These are phyloP conservation scores for Cladosporium sp. DNA, from an alignment of 2,329 filamentous ascomycete genomes.

Conservation along the genomic window DNA sequence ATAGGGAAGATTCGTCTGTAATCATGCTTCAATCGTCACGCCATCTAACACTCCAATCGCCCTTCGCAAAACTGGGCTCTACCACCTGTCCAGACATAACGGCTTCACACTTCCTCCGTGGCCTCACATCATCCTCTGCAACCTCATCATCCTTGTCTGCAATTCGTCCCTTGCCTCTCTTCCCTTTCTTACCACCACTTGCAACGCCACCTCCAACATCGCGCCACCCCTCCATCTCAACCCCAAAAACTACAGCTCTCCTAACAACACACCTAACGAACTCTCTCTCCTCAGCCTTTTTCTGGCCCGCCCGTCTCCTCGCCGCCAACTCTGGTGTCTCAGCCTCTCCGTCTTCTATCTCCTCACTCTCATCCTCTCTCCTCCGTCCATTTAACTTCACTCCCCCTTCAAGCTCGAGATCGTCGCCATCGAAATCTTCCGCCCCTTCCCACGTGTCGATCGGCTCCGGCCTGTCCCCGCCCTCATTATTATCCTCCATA, in stretches of 20 bases:
- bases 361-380: constrained; percentile 25
- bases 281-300: constrained; percentile 49
- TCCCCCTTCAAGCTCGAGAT: constrained; percentile 1
- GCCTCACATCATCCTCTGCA: constrained; percentile 17
- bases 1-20: too few species aligned
- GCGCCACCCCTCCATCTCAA: constrained; percentile 29
- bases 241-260: constrained; percentile 55
- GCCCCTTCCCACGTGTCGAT: constrained; percentile 7
- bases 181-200: constrained; percentile 19
- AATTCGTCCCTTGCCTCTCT: constrained; percentile 6
- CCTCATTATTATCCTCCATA: constrained; percentile 37
- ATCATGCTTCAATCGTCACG: constrained; percentile 36
- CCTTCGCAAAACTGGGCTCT: constrained; percentile 58
- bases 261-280: constrained; percentile 61
- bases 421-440: constrained; percentile 8
- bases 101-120: constrained; percentile 51
- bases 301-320: constrained; percentile 49
- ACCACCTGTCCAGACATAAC: constrained; percentile 57
- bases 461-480: constrained; percentile 8
- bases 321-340: constrained; percentile 51
- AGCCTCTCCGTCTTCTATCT: constrained; percentile 31
- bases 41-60: constrained; percentile 57
- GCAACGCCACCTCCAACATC: constrained; percentile 16
- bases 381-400: neutral
- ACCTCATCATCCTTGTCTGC: constrained; percentile 18